A percentile compares a stretch with the other conserved stretches of the same genome.
Evolutionary conservation across 371 early-diverging fungal genomes (phyloP).

Genomic region (Batkoa obscura): DNA sequence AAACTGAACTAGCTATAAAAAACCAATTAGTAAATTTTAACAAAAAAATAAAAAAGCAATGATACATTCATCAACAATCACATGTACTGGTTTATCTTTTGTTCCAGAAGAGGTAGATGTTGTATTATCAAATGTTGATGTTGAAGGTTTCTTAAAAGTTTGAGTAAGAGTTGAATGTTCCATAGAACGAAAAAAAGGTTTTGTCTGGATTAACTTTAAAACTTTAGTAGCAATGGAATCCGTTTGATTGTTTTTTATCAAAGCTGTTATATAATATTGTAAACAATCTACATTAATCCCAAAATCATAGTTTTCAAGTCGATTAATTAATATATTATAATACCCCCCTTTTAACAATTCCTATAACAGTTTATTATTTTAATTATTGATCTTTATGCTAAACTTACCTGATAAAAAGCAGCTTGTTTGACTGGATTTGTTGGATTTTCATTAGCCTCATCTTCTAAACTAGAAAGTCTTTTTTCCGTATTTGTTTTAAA

Average conservation of each 20-base stretch:
- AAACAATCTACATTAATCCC: conserved; percentile 41
- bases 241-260: conserved; percentile 37
- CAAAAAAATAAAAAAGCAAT: too few relatives aligned
- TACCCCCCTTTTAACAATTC: conserved; percentile 40
- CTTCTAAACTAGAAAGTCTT: conserved; percentile 31
- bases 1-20: conserved; percentile 29
- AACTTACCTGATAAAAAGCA: conserved; percentile 39
- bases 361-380: conserved; percentile 13
- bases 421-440: conserved; percentile 43
- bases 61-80: conserved; percentile 31
- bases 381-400: background rate
- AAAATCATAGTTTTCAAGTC: conserved; percentile 45
- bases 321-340: conserved; percentile 36
- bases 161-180: conserved; percentile 12
- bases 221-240: conserved; percentile 42
- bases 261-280: conserved; percentile 45
- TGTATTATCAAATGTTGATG: conserved; percentile 6
- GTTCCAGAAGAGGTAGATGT: conserved; percentile 11
- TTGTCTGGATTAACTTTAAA: background rate
- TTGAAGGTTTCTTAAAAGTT: conserved; percentile 11
- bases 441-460: conserved; percentile 41
- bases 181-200: conserved; percentile 10
- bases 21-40: background rate
- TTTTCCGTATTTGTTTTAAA: conserved; percentile 1
- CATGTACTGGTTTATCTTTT: conserved; percentile 31